Conservation (phyloP, 2,329 filamentous ascomycete species). For the Ambrosiella xylebori region DNA sequence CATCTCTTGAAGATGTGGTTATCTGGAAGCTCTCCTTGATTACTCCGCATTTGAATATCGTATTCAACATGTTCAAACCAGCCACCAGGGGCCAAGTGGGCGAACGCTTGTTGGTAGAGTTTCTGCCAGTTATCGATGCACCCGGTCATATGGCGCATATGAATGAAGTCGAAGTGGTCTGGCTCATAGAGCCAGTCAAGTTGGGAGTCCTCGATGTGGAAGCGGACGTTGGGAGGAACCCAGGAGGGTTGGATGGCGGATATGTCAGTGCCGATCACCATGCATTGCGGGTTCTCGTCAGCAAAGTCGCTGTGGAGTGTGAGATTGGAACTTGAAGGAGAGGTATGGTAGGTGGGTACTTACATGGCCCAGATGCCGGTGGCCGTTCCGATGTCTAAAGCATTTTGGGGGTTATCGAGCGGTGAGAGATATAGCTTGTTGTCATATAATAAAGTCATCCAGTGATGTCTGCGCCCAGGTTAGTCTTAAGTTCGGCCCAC, state of each 20-base stretch:
- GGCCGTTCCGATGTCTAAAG: constrained; percentile 36
- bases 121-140: constrained; percentile 38
- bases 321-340: neutral
- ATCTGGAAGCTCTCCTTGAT: constrained; percentile 11
- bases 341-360: constrained; percentile 22
- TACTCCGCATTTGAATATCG: constrained; percentile 13
- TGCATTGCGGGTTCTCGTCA: constrained; percentile 26
- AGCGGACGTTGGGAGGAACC: constrained; percentile 26
- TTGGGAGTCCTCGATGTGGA: constrained; percentile 22
- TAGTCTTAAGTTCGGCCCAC: neutral
- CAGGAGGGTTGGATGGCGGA: constrained; percentile 38
- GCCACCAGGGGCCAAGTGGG: constrained; percentile 28
- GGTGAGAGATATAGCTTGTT: constrained; percentile 17
- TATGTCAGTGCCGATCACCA: constrained; percentile 35
- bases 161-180: constrained; percentile 39
- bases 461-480: constrained; percentile 15
- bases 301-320: constrained; percentile 27
- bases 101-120: constrained; percentile 33
- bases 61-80: constrained; percentile 20
- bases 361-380: constrained; percentile 36
- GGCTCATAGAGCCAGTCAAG: constrained; percentile 27
- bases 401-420: constrained; percentile 15
- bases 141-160: constrained; percentile 40
- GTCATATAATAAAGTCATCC: constrained; percentile 16
- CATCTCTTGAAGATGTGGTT: constrained; percentile 18